Conservation (phyloP, 352 stramenopile genomes). For the Albugo laibachii region DNA sequence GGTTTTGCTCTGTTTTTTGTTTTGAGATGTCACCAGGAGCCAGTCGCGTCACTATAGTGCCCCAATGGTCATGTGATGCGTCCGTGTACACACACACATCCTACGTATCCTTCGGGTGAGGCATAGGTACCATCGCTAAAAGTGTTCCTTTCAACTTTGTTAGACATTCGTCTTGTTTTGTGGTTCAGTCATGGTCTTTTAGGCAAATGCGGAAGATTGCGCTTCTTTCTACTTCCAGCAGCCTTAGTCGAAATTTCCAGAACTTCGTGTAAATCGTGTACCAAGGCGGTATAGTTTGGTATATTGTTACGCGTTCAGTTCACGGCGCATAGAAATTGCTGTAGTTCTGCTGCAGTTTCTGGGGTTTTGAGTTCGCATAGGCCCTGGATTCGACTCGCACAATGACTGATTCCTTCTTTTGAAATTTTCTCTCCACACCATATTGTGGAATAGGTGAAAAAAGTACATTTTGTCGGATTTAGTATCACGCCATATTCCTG, state of each 20-base stretch:
- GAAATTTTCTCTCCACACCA: slow-evolving; percentile 7
- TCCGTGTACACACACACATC: too few species aligned
- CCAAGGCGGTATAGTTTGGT: background rate
- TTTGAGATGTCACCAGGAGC: too few species aligned
- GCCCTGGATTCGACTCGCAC: slow-evolving; percentile 3
- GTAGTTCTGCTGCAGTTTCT: slow-evolving; percentile 4
- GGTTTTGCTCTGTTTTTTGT: too few species aligned
- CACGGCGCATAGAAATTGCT: slow-evolving; percentile 6
- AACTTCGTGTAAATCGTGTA: background rate
- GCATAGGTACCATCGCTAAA: too few species aligned
- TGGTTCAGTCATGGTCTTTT: too few species aligned
- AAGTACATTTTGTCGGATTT: background rate
- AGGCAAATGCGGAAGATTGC: too few species aligned
- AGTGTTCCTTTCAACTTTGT: too few species aligned
- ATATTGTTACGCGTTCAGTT: slow-evolving; percentile 5
- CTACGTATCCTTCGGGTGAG: too few species aligned
- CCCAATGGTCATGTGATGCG: too few species aligned
- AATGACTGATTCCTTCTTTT: slow-evolving; percentile 2
- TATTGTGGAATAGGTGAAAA: slow-evolving; percentile 1
- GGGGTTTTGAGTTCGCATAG: slow-evolving; percentile 5
- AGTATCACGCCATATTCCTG: slow-evolving; percentile 1
- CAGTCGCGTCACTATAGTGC: too few species aligned
- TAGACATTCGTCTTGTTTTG: too few species aligned
- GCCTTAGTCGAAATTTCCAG: background rate
- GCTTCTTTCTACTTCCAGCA: background rate